Conservation (phyloP, 2,329 filamentous ascomycete genomes). For the Eurotiales sp. region DNA sequence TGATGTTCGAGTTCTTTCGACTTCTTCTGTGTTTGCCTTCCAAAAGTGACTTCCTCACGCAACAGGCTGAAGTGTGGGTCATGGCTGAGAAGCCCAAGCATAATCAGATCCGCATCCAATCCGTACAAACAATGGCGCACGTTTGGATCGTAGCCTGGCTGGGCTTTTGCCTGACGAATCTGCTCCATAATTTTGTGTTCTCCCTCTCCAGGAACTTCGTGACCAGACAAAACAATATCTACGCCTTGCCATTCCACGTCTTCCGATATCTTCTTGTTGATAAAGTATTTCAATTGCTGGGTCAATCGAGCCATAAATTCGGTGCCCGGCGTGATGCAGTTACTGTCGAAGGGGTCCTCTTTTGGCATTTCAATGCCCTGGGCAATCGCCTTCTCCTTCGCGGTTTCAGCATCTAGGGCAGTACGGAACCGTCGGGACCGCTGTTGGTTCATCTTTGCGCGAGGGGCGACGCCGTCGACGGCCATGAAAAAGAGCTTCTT, state of each 20-base stretch:
- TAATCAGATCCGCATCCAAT: constrained; percentile 95
- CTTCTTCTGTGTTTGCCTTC: constrained; percentile 78
- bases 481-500: constrained; percentile 99
- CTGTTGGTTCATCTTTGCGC: constrained; percentile 99
- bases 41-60: constrained; percentile 96
- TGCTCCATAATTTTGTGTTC: constrained; percentile 99
- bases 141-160: constrained; percentile 87
- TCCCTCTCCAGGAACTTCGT: constrained; percentile 95
- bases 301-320: constrained; percentile 98
- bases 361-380: constrained; percentile 92
- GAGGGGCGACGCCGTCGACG: constrained; percentile 93
- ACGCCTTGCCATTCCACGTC: constrained; percentile 97
- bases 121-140: constrained; percentile 96
- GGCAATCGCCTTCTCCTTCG: constrained; percentile 83
- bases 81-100: constrained; percentile 94
- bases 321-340: constrained; percentile 95
- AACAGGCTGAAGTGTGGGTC: constrained; percentile 97
- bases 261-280: constrained; percentile 97
- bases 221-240: constrained; percentile 91
- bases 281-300: constrained; percentile 91
- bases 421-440: constrained; percentile 92
- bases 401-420: constrained; percentile 82
- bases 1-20: constrained; percentile 97
- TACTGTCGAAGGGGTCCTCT: constrained; percentile 95
- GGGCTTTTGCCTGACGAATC: constrained; percentile 93